These are phyloP conservation scores for Suillus cothurnatus DNA, from an alignment of 768 basidiomycete species.

Conservation along the genomic window DNA sequence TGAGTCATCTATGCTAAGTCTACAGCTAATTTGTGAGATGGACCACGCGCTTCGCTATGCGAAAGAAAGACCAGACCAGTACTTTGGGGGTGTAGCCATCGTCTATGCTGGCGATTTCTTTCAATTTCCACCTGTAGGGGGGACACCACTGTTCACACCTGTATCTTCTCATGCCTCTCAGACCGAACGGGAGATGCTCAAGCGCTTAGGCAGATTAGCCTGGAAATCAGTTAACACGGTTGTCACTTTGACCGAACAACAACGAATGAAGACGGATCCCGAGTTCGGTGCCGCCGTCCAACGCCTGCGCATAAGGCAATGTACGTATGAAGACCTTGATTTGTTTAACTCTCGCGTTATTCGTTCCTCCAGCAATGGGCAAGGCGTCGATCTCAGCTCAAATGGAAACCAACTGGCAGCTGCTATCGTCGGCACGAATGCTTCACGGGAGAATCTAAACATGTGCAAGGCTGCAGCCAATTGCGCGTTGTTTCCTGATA, in stretches of 20 bases:
- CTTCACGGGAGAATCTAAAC: too few species aligned
- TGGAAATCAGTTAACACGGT: constrained; percentile 21
- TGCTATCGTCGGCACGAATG: too few species aligned
- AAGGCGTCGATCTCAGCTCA: too few species aligned
- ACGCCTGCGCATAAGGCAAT: constrained; percentile 7
- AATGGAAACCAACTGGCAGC: too few species aligned
- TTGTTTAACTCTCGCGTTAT: constrained; percentile 19
- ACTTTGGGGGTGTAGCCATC: constrained; percentile 42
- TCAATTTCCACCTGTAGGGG: constrained; percentile 22
- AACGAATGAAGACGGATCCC: constrained; percentile 26
- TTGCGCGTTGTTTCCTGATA: too few species aligned
- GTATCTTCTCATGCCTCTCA: constrained; percentile 9
- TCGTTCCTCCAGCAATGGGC: too few species aligned
- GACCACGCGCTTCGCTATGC: constrained; percentile 30
- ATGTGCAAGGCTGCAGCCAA: too few species aligned
- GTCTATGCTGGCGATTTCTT: constrained; percentile 46
- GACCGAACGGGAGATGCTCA: not conserved
- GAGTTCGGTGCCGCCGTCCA: constrained; percentile 19
- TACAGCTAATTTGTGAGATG: constrained; percentile 26
- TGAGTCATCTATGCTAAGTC: constrained; percentile 31
- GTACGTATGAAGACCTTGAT: constrained; percentile 18
- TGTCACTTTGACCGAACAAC: constrained; percentile 11
- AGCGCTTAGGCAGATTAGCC: constrained; percentile 9
- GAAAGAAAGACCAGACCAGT: constrained; percentile 21
- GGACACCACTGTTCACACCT: constrained; percentile 27